phyloP scores from a whole-genome alignment of 371 early-diverging fungal species.

The Apophysomyces variabilis region DNA sequence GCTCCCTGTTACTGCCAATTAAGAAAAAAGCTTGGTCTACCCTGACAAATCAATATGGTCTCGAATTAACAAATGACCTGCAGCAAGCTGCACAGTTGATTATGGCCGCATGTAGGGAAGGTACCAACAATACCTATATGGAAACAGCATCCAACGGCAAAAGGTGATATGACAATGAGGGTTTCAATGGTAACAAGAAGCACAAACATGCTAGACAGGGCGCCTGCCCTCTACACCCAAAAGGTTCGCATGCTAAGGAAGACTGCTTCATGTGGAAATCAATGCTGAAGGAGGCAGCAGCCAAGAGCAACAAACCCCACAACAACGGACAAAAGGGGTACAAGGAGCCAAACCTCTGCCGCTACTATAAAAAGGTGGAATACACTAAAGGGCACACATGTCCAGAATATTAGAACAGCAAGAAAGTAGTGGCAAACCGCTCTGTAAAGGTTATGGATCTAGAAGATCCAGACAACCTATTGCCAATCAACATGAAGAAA shows the following conservation, averaged over 20 bases:
- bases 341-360: too few relatives aligned
- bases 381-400: too few relatives aligned
- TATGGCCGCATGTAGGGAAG: background rate
- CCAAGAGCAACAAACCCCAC: background rate
- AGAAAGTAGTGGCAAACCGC: too few relatives aligned
- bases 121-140: background rate
- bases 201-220: background rate
- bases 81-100: background rate
- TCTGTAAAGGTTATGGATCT: too few relatives aligned
- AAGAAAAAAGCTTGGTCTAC: background rate
- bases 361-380: too few relatives aligned
- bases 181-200: background rate
- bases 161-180: background rate
- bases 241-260: background rate
- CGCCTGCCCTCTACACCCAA: background rate
- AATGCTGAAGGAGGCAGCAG: background rate
- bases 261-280: background rate
- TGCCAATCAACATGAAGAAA: too few relatives aligned
- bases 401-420: too few relatives aligned
- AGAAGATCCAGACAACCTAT: too few relatives aligned
- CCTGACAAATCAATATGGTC: background rate
- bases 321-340: background rate
- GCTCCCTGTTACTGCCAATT: background rate
- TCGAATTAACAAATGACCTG: background rate
- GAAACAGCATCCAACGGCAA: background rate